Conservation (phyloP, 306 rosid genomes). For the Myrica gale region DNA sequence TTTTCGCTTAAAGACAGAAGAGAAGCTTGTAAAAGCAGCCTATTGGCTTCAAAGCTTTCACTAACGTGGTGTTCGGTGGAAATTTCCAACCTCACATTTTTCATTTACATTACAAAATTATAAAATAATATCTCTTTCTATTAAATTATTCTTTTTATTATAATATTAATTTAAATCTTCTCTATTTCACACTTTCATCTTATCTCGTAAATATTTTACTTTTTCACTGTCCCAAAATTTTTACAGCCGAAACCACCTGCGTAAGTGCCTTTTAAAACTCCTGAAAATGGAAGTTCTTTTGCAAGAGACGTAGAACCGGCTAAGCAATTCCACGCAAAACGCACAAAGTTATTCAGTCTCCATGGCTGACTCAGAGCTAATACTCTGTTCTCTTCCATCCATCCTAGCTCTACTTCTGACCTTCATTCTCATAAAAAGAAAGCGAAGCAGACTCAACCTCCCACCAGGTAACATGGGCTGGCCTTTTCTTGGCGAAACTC, state of each 20-base stretch:
- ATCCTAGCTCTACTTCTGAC: slow-evolving; percentile 50
- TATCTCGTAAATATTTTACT: too few species aligned
- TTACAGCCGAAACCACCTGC: slow-evolving; percentile 34
- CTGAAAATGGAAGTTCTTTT: slow-evolving; percentile 40
- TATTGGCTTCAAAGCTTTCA: slow-evolving; percentile 39
- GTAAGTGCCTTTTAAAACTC: slow-evolving; percentile 29
- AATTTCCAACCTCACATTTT: too few species aligned
- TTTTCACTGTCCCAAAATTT: too few species aligned
- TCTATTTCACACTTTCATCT: too few species aligned
- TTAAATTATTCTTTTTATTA: too few species aligned
- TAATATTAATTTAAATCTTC: too few species aligned
- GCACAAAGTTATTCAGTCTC: slow-evolving; percentile 28
- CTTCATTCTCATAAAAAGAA: slow-evolving; percentile 57
- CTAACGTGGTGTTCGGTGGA: too few species aligned
- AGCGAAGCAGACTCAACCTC: slow-evolving; percentile 58
- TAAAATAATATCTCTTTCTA: too few species aligned
- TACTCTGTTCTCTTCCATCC: slow-evolving; percentile 56
- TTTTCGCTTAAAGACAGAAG: slow-evolving; percentile 42
- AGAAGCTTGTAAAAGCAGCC: slow-evolving; percentile 54
- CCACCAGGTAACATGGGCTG: slow-evolving; percentile 95
- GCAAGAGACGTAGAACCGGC: slow-evolving; percentile 20
- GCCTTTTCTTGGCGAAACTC: slow-evolving; percentile 88
- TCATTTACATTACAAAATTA: too few species aligned
- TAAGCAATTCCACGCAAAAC: slow-evolving; percentile 5
- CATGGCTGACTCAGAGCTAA: slow-evolving; percentile 62